Conservation (phyloP, 2,329 filamentous ascomycete species). For the Drechslerella coelobrocha region DNA sequence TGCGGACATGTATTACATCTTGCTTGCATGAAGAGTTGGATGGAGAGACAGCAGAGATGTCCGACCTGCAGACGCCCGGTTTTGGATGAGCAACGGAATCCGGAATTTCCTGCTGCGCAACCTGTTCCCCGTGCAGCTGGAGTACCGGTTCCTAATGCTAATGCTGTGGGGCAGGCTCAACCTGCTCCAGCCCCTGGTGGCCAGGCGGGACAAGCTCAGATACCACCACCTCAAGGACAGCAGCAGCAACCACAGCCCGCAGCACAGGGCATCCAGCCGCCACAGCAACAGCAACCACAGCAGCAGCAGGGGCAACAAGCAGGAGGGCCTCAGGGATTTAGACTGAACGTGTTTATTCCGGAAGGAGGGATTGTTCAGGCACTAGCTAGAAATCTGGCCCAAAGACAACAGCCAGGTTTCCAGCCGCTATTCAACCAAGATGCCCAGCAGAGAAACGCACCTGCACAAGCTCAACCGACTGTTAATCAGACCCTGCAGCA, state of each 20-base stretch:
- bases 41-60: conserved; percentile 95
- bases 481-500: neutral
- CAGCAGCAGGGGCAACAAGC: neutral
- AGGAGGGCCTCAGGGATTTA: conserved; percentile 5
- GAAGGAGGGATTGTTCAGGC: conserved; percentile 29
- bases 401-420: conserved; percentile 18
- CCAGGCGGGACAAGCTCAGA: conserved; percentile 11
- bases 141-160: neutral
- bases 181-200: conserved; percentile 10
- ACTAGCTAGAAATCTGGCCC: conserved; percentile 25
- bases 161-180: neutral
- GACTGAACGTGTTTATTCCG: conserved; percentile 26
- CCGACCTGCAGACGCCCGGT: conserved; percentile 91
- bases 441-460: conserved; percentile 14
- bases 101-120: neutral
- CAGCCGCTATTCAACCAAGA: conserved; percentile 12
- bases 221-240: conserved; percentile 10
- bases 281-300: conserved; percentile 5
- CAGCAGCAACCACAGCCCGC: conserved; percentile 11
- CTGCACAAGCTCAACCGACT: neutral
- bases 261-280: neutral
- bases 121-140: neutral
- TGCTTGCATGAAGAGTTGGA: conserved; percentile 92
- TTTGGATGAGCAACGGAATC: conserved; percentile 60
- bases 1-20: conserved; percentile 96